phyloP scores from a whole-genome alignment of 2,329 filamentous ascomycete species.

The Aspergillus neoniger region DNA sequence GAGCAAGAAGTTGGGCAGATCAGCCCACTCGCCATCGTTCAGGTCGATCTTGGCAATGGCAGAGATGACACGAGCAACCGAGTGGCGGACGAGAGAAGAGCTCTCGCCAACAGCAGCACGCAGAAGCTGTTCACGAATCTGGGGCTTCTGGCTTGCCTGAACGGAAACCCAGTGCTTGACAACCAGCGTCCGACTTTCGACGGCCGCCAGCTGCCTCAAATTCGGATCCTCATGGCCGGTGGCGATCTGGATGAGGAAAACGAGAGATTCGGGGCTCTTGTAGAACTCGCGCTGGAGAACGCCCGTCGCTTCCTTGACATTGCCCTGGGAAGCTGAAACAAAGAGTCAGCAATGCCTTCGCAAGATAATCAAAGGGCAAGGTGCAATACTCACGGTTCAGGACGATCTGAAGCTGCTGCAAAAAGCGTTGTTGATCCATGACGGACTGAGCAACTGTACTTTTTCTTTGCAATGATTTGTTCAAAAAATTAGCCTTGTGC shows the following conservation, averaged over 20 bases:
- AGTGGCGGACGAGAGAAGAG: conserved; percentile 75
- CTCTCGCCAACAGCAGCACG: conserved; percentile 81
- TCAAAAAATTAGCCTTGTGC: conserved; percentile 4
- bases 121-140: conserved; percentile 79
- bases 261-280: conserved; percentile 77
- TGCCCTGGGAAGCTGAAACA: conserved; percentile 75
- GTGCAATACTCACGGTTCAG: conserved; percentile 70
- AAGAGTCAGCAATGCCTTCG: conserved; percentile 20
- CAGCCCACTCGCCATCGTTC: conserved; percentile 79
- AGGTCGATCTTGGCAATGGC: conserved; percentile 84
- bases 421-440: conserved; percentile 82
- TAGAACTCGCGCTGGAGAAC: conserved; percentile 94
- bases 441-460: conserved; percentile 23
- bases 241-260: conserved; percentile 84
- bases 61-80: conserved; percentile 82
- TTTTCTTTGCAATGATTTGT: conserved; percentile 6
- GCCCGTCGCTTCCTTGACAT: conserved; percentile 85
- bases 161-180: conserved; percentile 82
- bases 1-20: conserved; percentile 76
- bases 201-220: conserved; percentile 85
- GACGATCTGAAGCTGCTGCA: conserved; percentile 82
- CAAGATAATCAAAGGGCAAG: not conserved
- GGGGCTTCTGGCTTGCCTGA: conserved; percentile 71
- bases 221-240: conserved; percentile 71
- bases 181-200: conserved; percentile 82